Conservation (phyloP, 2,329 filamentous ascomycete species). For the Colletotrichum lini region DNA sequence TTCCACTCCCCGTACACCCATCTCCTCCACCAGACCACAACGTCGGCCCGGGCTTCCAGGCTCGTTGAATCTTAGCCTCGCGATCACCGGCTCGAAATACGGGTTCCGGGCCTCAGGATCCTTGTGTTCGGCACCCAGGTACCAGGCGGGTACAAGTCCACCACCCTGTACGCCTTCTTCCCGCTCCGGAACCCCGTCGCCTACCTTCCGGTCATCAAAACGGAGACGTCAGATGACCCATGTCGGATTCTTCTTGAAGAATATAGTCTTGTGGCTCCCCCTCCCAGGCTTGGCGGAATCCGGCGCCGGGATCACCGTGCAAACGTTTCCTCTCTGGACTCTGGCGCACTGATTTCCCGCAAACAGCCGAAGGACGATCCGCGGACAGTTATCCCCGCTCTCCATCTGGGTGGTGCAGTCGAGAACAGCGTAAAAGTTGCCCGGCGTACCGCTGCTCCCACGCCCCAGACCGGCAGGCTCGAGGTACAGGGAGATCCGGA, state of each 20-base stretch:
- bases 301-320: constrained; percentile 6
- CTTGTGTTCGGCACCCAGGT: constrained; percentile 2
- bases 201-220: background rate
- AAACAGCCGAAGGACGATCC: constrained; percentile 1
- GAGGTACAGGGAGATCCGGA: constrained; percentile 10
- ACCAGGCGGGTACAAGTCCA: background rate
- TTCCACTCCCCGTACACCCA: background rate
- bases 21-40: background rate
- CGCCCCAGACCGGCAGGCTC: background rate
- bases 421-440: constrained; percentile 1
- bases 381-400: background rate
- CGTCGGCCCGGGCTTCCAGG: background rate
- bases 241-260: background rate
- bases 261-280: constrained; percentile 5
- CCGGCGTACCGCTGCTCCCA: background rate
- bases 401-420: constrained; percentile 3
- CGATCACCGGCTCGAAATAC: constrained; percentile 3
- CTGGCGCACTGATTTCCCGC: constrained; percentile 5
- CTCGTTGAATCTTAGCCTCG: constrained; percentile 1
- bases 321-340: constrained; percentile 4
- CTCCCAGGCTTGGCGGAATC: constrained; percentile 7
- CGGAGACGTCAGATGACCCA: background rate
- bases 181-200: background rate
- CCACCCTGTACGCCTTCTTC: constrained; percentile 1
- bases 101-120: background rate